Evolutionary conservation across 495 filamentous ascomycete species (phyloP), one percentile per base, ranked within the genome.

Genomic region (Neurospora cerealis): DNA sequence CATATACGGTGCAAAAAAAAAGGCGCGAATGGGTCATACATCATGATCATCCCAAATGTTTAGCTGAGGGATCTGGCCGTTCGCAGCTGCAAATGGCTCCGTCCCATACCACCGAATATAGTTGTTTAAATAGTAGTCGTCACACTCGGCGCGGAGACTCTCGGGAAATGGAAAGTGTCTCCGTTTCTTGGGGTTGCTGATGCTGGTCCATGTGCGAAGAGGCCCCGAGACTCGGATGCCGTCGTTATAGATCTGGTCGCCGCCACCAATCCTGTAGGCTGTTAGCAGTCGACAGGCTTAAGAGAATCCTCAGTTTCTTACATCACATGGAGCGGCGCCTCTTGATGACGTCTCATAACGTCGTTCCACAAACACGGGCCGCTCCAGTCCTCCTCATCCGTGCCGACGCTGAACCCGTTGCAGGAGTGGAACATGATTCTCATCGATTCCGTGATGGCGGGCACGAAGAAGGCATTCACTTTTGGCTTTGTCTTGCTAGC

Each of bases 21-120:
- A 39, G 38, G 3, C 2, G 38, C 38, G 38, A 32, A 34, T 32
- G 39, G 69, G 41, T 78, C 85, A 78, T 72, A 86, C 88, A 83
- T 91, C 90, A 80, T 97, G 94, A 78, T 97, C 93, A 80, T 97
- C 95, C 94, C 95, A 98, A 54, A 97, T 91, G 80, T 97, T 97
- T 78, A 98, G 81, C 82, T 97, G 93, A 1, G 95, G 90, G 77
- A 98, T 98, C 78, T 92, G 90, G 15, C 89, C 91, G 77, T 97
- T 98, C 42, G 92, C 93, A 17, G 86, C 82, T 6, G 92, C 90
- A 83, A 97, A 98, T 0, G 94, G 92, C 77, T 95, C 90, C 19
- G 87, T 91, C 42, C 87, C 86, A 79, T 96, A 98, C 95, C 95
- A 98, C 39, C 86, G 81, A 36, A 95, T 86, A 77, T 98, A 97